phyloP scores from a whole-genome alignment of 2,329 filamentous ascomycete genomes.

The Lecanicillium sp. region DNA sequence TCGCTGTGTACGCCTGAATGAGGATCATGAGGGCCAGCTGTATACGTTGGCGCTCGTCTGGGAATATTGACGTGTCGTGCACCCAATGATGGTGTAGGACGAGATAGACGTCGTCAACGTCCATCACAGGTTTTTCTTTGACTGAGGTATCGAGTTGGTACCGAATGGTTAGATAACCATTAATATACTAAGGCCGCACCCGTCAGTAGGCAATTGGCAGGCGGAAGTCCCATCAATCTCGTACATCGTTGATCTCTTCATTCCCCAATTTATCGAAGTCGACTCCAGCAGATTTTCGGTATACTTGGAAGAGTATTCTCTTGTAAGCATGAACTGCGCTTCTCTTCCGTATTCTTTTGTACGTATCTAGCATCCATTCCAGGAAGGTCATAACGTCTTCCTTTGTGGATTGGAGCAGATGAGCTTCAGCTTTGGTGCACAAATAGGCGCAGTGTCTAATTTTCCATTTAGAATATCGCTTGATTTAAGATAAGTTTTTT shows the following conservation, averaged over 20 bases:
- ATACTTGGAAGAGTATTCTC: slow-evolving; percentile 2
- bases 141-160: slow-evolving; percentile 1
- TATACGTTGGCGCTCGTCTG: background rate
- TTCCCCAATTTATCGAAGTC: background rate
- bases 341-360: slow-evolving; percentile 2
- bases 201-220: background rate
- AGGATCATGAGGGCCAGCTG: background rate
- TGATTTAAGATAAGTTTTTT: background rate
- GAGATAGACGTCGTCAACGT: slow-evolving; percentile 1
- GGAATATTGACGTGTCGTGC: background rate
- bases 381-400: slow-evolving; percentile 1
- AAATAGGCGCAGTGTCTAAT: background rate
- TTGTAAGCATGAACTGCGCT: slow-evolving; percentile 2
- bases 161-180: background rate
- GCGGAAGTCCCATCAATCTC: background rate
- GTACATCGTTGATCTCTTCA: background rate
- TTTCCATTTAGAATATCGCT: background rate
- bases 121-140: slow-evolving; percentile 1
- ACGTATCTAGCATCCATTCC: background rate
- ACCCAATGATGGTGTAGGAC: background rate
- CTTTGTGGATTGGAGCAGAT: background rate
- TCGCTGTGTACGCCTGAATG: background rate
- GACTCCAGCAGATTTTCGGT: background rate
- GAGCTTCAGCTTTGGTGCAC: background rate
- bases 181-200: background rate